These are phyloP conservation scores for Solanum clarkiae DNA, from an alignment of 257 asterid species.

Conservation along the genomic window DNA sequence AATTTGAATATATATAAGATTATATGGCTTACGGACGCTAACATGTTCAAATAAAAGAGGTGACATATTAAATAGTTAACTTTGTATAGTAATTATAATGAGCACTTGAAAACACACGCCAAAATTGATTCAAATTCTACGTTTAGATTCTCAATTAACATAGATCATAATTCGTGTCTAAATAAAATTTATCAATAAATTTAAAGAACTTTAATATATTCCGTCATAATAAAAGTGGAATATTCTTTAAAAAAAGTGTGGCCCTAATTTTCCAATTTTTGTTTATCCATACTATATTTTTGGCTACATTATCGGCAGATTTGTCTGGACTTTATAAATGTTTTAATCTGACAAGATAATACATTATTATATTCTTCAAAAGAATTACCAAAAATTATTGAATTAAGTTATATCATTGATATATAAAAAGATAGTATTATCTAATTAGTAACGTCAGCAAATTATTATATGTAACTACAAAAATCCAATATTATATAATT, in stretches of 20 bases:
- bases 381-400: no score
- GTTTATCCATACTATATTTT: background rate
- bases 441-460: no score
- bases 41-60: background rate
- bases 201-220: background rate
- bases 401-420: background rate
- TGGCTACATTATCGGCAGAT: background rate
- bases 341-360: background rate
- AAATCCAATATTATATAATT: no score
- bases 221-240: background rate
- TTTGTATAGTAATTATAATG: background rate
- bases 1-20: background rate
- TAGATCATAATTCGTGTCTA: background rate
- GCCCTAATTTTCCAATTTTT: background rate
- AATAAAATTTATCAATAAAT: background rate
- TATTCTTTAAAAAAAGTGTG: background rate
- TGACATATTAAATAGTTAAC: background rate
- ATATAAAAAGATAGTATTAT: background rate
- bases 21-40: background rate
- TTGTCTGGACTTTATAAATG: background rate
- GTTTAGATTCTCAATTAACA: background rate
- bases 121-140: background rate
- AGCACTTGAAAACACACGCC: background rate
- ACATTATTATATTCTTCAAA: background rate
- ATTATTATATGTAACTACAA: background rate